Conservation (phyloP, 163 green algal species). For the Volvox carteri region DNA sequence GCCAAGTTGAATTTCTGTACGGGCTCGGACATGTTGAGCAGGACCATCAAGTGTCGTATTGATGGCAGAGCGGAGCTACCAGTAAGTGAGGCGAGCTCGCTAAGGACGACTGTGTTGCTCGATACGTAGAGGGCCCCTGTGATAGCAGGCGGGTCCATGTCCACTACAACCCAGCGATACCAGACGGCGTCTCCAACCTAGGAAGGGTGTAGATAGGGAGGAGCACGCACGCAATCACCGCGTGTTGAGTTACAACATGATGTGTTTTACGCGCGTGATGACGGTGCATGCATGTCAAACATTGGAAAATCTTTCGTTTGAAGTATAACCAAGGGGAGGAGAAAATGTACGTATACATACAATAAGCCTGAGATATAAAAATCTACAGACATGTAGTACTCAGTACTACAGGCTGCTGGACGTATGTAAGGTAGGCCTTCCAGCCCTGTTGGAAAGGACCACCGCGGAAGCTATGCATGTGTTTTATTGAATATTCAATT, state of each 20-base stretch:
- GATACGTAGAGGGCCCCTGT: background rate
- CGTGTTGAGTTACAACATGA: too few species aligned
- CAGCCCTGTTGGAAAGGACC: too few species aligned
- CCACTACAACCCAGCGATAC: slow-evolving; percentile 25
- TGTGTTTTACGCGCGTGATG: too few species aligned
- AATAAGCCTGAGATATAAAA: too few species aligned
- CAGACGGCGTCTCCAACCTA: background rate
- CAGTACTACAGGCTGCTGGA: too few species aligned
- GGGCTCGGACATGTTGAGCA: slow-evolving; percentile 15
- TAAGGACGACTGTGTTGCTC: background rate
- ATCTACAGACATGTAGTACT: too few species aligned
- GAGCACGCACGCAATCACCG: too few species aligned
- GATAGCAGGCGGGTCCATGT: background rate
- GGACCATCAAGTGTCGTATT: background rate
- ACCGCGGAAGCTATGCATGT: too few species aligned
- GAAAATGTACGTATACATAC: too few species aligned
- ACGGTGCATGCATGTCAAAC: background rate
- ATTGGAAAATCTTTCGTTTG: background rate
- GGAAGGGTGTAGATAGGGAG: background rate
- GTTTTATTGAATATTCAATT: too few species aligned
- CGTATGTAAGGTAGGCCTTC: too few species aligned
- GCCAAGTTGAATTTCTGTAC: background rate
- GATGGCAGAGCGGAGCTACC: background rate
- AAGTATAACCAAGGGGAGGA: too few species aligned
- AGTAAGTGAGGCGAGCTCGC: background rate